Base-by-base conservation (phyloP, 1,284 basidiomycete genomes). In the Phenoliferia sp. region DNA sequence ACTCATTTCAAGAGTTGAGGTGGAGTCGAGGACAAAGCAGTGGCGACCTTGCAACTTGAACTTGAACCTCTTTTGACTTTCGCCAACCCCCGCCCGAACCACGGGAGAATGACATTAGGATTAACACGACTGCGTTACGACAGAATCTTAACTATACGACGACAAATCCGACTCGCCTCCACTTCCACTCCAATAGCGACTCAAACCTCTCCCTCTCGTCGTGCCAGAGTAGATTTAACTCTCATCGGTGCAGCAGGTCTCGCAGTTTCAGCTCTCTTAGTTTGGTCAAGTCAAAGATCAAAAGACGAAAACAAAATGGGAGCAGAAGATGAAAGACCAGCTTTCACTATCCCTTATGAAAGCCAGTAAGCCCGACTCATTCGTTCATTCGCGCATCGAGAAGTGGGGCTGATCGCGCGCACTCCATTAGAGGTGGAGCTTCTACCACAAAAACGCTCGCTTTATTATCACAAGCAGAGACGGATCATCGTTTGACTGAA, bases 401-500 rank as follows among this genome's bases (percentile, higher is more conserved):
- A 29, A n/a, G 61, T 10, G 17, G 50, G 29, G 52, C n/a, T 34
- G 22, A 36, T 22, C 32, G 29, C 48, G n/a, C 6, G 9, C 15
- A 26, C 33, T 10, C 19, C 17, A 1, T 17, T 44, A 73, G 72
- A 36, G 70, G 69, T 16, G 72, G 72, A 17, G 63, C 58, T 1
- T 55, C 64, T 0, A 29, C 58, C 9, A 74, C 69, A 2, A 75
- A 75, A 60, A 75, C 74, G 16, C 68, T 76, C 26, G 63, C 85
- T 0, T 79, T 90, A 1, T 80, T 90, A 16, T 81, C 88, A 26
- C 82, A 85, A 75, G 77, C 80, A 59, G 80, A 83, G 54, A 79
- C 89, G 50, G 84, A 90, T 66, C 79, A 81, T 16, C 85, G 87
- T 16, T 82, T 92, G 59, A 83, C 78, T 59, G 83, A 85, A 71